Evolutionary conservation across 768 basidiomycete genomes (phyloP).

Genomic region (Chiua virens): DNA sequence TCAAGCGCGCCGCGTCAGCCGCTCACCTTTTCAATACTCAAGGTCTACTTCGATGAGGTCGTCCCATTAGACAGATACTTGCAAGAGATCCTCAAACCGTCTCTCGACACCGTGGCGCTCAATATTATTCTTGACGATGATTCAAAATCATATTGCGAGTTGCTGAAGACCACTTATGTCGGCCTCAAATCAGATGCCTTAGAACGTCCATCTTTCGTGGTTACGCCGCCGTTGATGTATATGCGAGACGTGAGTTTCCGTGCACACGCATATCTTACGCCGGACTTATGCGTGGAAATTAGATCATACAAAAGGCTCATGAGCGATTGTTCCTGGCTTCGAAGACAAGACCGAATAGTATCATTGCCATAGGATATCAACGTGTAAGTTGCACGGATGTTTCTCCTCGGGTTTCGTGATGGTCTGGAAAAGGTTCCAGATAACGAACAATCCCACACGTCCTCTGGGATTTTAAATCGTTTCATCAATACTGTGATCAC

Average conservation of each 20-base stretch:
- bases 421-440: conserved; percentile 18
- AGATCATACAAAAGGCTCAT: conserved; percentile 67
- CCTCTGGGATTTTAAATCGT: conserved; percentile 52
- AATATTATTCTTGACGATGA: conserved; percentile 19
- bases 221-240: conserved; percentile 42
- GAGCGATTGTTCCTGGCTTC: conserved; percentile 46
- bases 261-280: background rate
- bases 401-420: background rate
- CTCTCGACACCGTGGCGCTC: conserved; percentile 10
- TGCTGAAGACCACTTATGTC: conserved; percentile 51
- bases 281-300: background rate
- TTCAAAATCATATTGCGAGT: conserved; percentile 27
- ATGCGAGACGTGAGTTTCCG: conserved; percentile 51
- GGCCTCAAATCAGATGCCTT: conserved; percentile 32
- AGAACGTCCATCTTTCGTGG: conserved; percentile 26
- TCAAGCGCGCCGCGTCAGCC: background rate
- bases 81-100: conserved; percentile 31
- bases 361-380: conserved; percentile 68
- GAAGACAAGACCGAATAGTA: conserved; percentile 46
- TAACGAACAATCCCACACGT: conserved; percentile 39
- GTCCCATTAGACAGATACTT: conserved; percentile 42
- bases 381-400: conserved; percentile 38
- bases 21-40: conserved; percentile 37
- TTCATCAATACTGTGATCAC: conserved; percentile 78
- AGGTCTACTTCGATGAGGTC: conserved; percentile 45